Percentiles rank a stretch among this genome's conserved stretches.
Conservation (phyloP, 2,329 filamentous ascomycete genomes). For the Colletotrichum chlorophyti region DNA sequence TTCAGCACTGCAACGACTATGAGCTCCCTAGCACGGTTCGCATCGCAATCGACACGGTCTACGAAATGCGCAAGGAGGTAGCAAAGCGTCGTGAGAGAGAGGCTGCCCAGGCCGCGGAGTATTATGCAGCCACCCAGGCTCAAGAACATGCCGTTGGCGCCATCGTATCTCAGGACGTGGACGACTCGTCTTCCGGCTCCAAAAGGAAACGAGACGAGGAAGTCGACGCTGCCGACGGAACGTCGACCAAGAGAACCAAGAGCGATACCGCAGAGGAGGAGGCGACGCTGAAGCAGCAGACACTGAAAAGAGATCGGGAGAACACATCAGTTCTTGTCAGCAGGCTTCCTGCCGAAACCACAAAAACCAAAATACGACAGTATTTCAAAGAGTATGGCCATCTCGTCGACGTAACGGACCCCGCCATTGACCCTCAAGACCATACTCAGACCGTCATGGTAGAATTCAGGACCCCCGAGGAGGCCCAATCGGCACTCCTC, state of each 20-base stretch:
- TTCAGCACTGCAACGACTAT: conserved; percentile 87
- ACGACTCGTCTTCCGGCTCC: conserved; percentile 46
- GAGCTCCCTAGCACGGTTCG: conserved; percentile 80
- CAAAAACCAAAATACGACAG: conserved; percentile 77
- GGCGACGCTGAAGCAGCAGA: conserved; percentile 40
- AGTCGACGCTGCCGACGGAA: conserved; percentile 55
- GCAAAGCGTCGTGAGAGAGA: conserved; percentile 71
- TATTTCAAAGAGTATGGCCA: conserved; percentile 93
- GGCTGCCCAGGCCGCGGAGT: conserved; percentile 63
- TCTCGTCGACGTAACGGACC: conserved; percentile 78
- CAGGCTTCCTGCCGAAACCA: conserved; percentile 74
- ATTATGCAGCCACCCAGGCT: conserved; percentile 50
- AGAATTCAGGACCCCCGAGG: conserved; percentile 83
- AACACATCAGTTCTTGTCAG: conserved; percentile 85
- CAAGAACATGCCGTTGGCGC: conserved; percentile 41
- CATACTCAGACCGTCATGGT: conserved; percentile 73
- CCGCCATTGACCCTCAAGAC: conserved; percentile 50
- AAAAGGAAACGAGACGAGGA: conserved; percentile 80
- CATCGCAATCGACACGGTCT: conserved; percentile 74
- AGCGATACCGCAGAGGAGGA: conserved; percentile 45
- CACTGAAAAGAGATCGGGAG: conserved; percentile 82
- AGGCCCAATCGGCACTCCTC: conserved; percentile 81
- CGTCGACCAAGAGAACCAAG: conserved; percentile 72
- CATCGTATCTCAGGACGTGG: conserved; percentile 33
- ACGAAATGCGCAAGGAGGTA: conserved; percentile 71